A percentile compares a stretch with the other conserved stretches of the same genome.
phyloP scores from a whole-genome alignment of 768 basidiomycete species.

The Pleurotus tuoliensis region DNA sequence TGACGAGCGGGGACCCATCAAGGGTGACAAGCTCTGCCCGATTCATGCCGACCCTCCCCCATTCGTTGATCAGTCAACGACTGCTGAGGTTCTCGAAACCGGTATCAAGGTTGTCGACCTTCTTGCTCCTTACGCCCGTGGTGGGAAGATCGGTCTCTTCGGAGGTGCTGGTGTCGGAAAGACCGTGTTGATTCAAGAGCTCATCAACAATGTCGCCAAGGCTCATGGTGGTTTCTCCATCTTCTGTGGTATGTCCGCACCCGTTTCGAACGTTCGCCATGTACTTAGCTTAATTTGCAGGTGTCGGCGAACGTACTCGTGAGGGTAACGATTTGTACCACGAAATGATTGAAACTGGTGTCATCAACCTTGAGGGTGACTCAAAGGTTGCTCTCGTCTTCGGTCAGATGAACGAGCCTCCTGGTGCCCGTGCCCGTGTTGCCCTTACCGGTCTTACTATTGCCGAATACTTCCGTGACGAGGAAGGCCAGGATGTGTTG shows the following conservation, averaged over 20 bases:
- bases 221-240: slow-evolving; percentile 99
- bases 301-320: slow-evolving; percentile 99
- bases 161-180: slow-evolving; percentile 99
- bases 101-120: slow-evolving; percentile 99
- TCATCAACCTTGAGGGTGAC: slow-evolving; percentile 99
- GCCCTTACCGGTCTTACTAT: slow-evolving; percentile 99
- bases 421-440: slow-evolving; percentile 99
- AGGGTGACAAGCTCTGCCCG: slow-evolving; percentile 85
- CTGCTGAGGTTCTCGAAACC: slow-evolving; percentile 97
- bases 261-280: background rate
- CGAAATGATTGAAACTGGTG: slow-evolving; percentile 99
- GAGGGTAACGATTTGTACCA: slow-evolving; percentile 99
- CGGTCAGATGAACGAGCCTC: slow-evolving; percentile 99
- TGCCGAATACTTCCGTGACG: slow-evolving; percentile 99
- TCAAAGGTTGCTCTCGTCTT: slow-evolving; percentile 99
- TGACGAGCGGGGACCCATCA: slow-evolving; percentile 98
- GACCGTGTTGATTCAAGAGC: slow-evolving; percentile 98
- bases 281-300: slow-evolving; percentile 32
- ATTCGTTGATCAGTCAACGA: slow-evolving; percentile 98
- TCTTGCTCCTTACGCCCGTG: slow-evolving; percentile 98
- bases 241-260: slow-evolving; percentile 73
- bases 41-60: slow-evolving; percentile 97
- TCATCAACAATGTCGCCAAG: slow-evolving; percentile 99
- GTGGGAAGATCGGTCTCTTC: slow-evolving; percentile 99
- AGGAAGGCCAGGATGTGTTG: slow-evolving; percentile 99